Percentiles rank a stretch among this genome's conserved stretches.
phyloP scores from a whole-genome alignment of 2,329 filamentous ascomycete species.

The Nigrospora oryzae region DNA sequence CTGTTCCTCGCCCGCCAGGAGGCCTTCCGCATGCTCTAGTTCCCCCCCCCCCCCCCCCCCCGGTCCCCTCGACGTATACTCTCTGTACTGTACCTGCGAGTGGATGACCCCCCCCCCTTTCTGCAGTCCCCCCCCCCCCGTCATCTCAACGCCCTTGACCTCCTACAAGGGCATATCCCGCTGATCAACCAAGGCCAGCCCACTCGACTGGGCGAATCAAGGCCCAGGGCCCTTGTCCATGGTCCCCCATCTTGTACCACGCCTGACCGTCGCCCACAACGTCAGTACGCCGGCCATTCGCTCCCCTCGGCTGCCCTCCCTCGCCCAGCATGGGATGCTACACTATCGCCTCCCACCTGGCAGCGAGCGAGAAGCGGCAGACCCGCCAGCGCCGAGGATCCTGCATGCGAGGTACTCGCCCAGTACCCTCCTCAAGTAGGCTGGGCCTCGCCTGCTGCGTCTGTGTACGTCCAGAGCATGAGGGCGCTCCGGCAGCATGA shows the following conservation, averaged over 20 bases:
- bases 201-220: conserved; percentile 8
- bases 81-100: neutral
- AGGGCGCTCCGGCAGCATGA: conserved; percentile 13
- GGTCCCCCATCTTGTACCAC: conserved; percentile 18
- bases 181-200: conserved; percentile 17
- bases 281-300: conserved; percentile 1
- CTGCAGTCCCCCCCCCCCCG: conserved; percentile 15
- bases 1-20: conserved; percentile 1
- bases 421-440: conserved; percentile 3
- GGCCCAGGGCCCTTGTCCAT: conserved; percentile 12
- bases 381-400: conserved; percentile 5
- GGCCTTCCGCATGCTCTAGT: neutral
- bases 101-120: neutral
- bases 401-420: conserved; percentile 6
- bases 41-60: neutral
- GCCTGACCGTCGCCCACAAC: neutral
- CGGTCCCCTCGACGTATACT: neutral
- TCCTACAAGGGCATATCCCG: conserved; percentile 14
- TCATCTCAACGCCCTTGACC: conserved; percentile 11
- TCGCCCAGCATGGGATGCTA: neutral
- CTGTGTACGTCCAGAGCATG: neutral
- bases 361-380: conserved; percentile 3
- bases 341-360: conserved; percentile 6
- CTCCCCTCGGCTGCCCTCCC: conserved; percentile 1
- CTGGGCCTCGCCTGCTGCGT: neutral